Evolutionary conservation across 768 basidiomycete species (phyloP).

Genomic region (Leccinum disarticulatum): DNA sequence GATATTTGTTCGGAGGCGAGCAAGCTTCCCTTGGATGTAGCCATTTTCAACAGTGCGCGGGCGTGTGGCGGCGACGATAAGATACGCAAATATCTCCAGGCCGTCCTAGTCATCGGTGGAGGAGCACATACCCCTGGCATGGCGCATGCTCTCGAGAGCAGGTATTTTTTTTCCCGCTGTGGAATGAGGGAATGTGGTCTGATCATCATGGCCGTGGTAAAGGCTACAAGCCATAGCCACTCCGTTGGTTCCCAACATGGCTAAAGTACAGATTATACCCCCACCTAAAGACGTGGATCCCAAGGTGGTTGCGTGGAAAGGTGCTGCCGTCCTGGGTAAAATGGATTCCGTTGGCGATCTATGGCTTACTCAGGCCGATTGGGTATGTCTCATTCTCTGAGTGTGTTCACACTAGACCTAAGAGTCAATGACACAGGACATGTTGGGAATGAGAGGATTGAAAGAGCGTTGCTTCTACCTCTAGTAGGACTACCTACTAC

Average conservation of each 20-base stretch:
- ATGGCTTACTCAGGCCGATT: conserved; percentile 86
- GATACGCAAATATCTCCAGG: conserved; percentile 84
- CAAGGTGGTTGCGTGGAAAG: conserved; percentile 91
- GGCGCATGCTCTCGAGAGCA: conserved; percentile 83
- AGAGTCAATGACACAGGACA: conserved; percentile 47
- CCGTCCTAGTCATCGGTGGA: conserved; percentile 86
- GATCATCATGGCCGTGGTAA: conserved; percentile 3
- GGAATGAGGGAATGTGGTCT: conserved; percentile 3
- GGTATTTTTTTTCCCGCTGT: conserved; percentile 41
- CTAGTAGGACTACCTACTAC: conserved; percentile 40
- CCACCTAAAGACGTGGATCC: conserved; percentile 94
- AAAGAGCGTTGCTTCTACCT: conserved; percentile 83
- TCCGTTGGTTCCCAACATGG: conserved; percentile 79
- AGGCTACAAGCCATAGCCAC: conserved; percentile 81
- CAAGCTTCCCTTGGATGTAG: conserved; percentile 89
- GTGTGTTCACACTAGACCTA: conserved; percentile 1
- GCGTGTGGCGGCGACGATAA: conserved; percentile 87
- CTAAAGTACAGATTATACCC: conserved; percentile 89
- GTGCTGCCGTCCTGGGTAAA: conserved; percentile 85
- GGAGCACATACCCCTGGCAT: conserved; percentile 78
- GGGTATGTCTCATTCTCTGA: conserved; percentile 51
- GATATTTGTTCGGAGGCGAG: conserved; percentile 84
- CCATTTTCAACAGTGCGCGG: conserved; percentile 89
- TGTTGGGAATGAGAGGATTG: conserved; percentile 76
- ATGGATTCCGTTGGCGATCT: conserved; percentile 89